These are phyloP conservation scores for Hypoxylon sp. DNA, from an alignment of 2,329 filamentous ascomycete genomes.

Conservation along the genomic window DNA sequence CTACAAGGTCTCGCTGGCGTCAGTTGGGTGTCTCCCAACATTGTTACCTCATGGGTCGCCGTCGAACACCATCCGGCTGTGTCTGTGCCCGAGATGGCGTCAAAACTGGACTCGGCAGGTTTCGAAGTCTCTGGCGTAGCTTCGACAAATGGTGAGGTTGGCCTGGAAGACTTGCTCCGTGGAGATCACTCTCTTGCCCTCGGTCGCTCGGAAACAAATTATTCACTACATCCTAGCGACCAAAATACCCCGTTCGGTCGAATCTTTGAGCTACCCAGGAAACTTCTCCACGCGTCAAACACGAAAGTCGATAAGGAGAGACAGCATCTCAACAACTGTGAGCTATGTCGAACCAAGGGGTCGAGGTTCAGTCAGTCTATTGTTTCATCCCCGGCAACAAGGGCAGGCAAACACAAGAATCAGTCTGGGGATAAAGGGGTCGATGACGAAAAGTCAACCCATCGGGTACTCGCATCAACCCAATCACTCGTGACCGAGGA, in stretches of 20 bases:
- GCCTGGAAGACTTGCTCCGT: slow-evolving; percentile 39
- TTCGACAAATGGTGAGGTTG: slow-evolving; percentile 51
- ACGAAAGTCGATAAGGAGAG: slow-evolving; percentile 43
- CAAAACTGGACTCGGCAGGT: slow-evolving; percentile 66
- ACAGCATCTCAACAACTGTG: slow-evolving; percentile 59
- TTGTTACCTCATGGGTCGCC: slow-evolving; percentile 73
- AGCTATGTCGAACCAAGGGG: slow-evolving; percentile 54
- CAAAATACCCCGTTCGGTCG: slow-evolving; percentile 44
- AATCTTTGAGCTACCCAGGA: slow-evolving; percentile 48
- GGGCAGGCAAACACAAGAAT: slow-evolving; percentile 20
- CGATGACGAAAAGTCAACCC: slow-evolving; percentile 57
- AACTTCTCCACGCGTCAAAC: slow-evolving; percentile 30
- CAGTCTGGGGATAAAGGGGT: slow-evolving; percentile 42
- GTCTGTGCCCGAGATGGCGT: slow-evolving; percentile 58
- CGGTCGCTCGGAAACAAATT: slow-evolving; percentile 17
- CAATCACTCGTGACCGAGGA: slow-evolving; percentile 30
- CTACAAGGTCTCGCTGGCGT: slow-evolving; percentile 62
- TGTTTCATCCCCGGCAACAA: slow-evolving; percentile 1
- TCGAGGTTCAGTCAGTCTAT: slow-evolving; percentile 19
- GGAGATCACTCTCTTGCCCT: slow-evolving; percentile 36
- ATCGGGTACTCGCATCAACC: slow-evolving; percentile 53
- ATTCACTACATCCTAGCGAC: slow-evolving; percentile 24
- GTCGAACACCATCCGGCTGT: slow-evolving; percentile 65
- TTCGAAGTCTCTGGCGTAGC: slow-evolving; percentile 68
- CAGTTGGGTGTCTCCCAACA: slow-evolving; percentile 74